Conservation (phyloP, 257 asterid species). For the Nicotiana paniculata region DNA sequence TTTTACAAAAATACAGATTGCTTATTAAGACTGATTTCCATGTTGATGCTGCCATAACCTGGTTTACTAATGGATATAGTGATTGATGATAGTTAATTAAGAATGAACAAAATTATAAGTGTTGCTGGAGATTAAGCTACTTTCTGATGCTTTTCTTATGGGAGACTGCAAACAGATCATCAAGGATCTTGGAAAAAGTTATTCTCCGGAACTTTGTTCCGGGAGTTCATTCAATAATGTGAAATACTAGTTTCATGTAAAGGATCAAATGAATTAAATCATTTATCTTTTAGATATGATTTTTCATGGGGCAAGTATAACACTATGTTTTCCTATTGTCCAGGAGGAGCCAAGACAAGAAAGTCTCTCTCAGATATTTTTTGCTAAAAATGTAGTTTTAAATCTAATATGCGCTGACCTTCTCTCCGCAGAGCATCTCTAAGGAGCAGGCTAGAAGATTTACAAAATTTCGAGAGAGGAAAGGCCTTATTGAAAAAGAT, state of each 20-base stretch:
- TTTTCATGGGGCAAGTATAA: not conserved
- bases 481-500: conserved; percentile 94
- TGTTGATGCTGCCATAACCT: not conserved
- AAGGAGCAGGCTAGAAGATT: conserved; percentile 80
- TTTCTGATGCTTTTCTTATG: no score
- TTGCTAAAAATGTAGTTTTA: not conserved
- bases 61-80: not conserved
- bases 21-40: not conserved
- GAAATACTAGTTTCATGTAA: not conserved
- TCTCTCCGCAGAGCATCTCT: conserved; percentile 61
- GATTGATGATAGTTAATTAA: not conserved
- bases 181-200: not conserved
- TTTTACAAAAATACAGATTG: not conserved
- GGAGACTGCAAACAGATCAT: not conserved
- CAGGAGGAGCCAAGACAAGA: not conserved
- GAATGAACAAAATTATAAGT: not conserved
- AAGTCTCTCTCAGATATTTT: not conserved
- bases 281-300: not conserved
- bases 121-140: not conserved
- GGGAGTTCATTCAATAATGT: not conserved
- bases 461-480: conserved; percentile 97
- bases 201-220: not conserved
- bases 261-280: not conserved
- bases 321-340: not conserved
- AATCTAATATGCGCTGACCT: not conserved